Evolutionary conservation across 352 stramenopile genomes (phyloP).

Genomic region (Phytopythium cucurbitacearum): DNA sequence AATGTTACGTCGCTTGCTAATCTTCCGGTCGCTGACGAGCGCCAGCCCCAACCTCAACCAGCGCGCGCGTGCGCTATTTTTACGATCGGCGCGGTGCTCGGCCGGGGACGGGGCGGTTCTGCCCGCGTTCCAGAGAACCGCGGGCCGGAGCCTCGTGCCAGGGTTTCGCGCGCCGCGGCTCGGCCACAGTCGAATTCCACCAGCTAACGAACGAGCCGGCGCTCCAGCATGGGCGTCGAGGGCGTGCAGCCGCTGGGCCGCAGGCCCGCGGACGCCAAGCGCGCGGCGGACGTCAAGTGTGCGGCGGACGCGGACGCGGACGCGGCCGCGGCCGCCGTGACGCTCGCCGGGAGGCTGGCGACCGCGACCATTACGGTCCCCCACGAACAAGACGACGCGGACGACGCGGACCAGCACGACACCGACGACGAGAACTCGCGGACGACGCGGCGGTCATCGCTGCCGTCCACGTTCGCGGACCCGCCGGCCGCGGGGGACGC

Average conservation of each 20-base stretch:
- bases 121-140: too few species aligned
- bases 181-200: too few species aligned
- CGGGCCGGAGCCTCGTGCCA: too few species aligned
- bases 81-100: too few species aligned
- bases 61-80: too few species aligned
- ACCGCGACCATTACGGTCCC: neutral
- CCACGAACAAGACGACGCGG: too few species aligned
- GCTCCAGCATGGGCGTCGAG: constrained; percentile 18
- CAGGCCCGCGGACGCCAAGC: too few species aligned
- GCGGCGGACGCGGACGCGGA: neutral
- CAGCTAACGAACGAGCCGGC: neutral
- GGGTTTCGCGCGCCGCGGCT: too few species aligned
- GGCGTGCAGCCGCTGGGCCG: constrained; percentile 8
- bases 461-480: constrained; percentile 56
- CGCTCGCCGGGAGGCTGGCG: constrained; percentile 3
- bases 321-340: neutral
- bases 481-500: constrained; percentile 1
- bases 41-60: too few species aligned
- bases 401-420: constrained; percentile 9
- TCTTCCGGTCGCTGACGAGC: too few species aligned
- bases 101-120: too few species aligned
- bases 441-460: constrained; percentile 50
- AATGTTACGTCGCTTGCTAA: too few species aligned
- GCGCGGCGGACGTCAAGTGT: neutral
- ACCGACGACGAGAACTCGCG: constrained; percentile 23